Evolutionary conservation across 371 early-diverging fungal species (phyloP).

Genomic region (Mucor sp.): DNA sequence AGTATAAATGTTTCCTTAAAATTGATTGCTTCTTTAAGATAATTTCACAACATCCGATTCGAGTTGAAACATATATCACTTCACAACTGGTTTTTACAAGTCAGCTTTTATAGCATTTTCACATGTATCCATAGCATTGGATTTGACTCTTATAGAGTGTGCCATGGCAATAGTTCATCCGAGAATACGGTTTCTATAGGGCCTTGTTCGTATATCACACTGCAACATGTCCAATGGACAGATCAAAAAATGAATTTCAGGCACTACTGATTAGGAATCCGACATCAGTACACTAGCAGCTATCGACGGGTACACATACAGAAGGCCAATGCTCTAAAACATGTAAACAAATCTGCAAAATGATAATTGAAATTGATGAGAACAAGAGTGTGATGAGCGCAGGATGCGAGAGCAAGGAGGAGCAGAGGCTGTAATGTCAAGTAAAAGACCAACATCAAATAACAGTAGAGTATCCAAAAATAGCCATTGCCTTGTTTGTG

Average conservation of each 20-base stretch:
- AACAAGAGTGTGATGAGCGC: background rate
- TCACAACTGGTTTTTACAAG: background rate
- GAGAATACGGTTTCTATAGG: background rate
- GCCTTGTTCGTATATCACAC: background rate
- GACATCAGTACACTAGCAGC: background rate
- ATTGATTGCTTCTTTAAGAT: background rate
- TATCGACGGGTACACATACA: background rate
- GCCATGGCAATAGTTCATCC: background rate
- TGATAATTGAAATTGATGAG: background rate
- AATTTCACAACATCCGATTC: background rate
- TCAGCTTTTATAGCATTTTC: background rate
- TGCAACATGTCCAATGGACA: background rate
- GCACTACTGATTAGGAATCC: background rate
- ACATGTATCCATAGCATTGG: background rate
- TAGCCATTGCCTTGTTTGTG: background rate
- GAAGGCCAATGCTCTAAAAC: background rate
- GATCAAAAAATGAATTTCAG: background rate
- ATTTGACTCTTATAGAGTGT: background rate
- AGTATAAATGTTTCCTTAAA: background rate
- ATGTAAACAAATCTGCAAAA: background rate
- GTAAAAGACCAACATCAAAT: background rate
- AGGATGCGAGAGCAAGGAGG: background rate
- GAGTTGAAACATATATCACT: background rate
- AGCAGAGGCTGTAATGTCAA: background rate
- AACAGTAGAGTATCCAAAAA: background rate